Conservation (phyloP, 2,329 filamentous ascomycete species). For the Phyllosticta capitalensis region DNA sequence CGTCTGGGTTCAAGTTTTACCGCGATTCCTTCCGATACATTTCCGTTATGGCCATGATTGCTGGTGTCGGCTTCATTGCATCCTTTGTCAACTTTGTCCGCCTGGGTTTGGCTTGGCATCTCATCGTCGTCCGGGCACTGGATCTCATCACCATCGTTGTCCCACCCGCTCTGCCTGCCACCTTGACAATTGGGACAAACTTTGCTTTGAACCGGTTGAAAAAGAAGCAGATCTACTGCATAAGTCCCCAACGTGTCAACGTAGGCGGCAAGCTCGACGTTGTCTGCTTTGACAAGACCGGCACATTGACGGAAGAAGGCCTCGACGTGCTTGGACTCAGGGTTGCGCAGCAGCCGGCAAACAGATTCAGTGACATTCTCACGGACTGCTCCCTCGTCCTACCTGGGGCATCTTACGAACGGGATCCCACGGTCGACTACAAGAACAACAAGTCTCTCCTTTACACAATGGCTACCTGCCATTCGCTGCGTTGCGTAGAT, state of each 20-base stretch:
- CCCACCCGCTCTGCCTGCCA: slow-evolving; percentile 86
- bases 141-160: slow-evolving; percentile 98
- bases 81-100: slow-evolving; percentile 91
- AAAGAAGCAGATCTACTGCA: slow-evolving; percentile 89
- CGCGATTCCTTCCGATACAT: slow-evolving; percentile 97
- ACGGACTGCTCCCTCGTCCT: slow-evolving; percentile 54
- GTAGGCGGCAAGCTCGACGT: slow-evolving; percentile 93
- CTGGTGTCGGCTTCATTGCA: slow-evolving; percentile 74
- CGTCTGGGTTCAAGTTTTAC: slow-evolving; percentile 97
- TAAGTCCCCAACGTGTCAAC: slow-evolving; percentile 93
- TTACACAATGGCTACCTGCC: slow-evolving; percentile 95
- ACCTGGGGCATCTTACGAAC: slow-evolving; percentile 44
- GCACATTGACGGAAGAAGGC: slow-evolving; percentile 94
- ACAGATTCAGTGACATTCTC: slow-evolving; percentile 67
- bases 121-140: slow-evolving; percentile 84
- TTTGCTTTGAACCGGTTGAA: slow-evolving; percentile 84
- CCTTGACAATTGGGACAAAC: slow-evolving; percentile 90
- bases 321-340: slow-evolving; percentile 85
- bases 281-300: slow-evolving; percentile 97
- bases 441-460: slow-evolving; percentile 60
- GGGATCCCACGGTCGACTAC: slow-evolving; percentile 52
- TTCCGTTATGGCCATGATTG: slow-evolving; percentile 86
- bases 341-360: slow-evolving; percentile 55
- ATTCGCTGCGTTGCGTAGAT: slow-evolving; percentile 80
- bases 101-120: slow-evolving; percentile 72